phyloP scores from a whole-genome alignment of 768 basidiomycete species.

The Pulveroboletus sp. region DNA sequence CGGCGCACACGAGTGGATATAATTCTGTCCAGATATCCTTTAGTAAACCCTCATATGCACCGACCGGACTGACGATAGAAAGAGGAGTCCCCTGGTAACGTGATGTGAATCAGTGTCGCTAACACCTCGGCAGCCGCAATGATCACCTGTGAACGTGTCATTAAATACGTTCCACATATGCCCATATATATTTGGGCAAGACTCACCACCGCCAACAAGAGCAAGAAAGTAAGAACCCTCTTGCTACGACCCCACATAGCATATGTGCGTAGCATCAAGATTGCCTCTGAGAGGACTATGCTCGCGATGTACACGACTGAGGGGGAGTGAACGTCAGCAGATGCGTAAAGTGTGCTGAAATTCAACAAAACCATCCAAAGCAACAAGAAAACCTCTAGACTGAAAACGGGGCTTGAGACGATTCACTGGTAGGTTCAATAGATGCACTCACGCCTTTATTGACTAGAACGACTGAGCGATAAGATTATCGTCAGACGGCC shows the following conservation, averaged over 20 bases:
- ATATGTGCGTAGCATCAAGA: slow-evolving; percentile 24
- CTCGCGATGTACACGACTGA: slow-evolving; percentile 10
- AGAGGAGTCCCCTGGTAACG: slow-evolving; percentile 12
- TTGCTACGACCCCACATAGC: slow-evolving; percentile 19
- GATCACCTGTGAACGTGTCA: slow-evolving; percentile 2
- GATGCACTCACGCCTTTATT: not conserved
- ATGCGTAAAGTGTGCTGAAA: not conserved
- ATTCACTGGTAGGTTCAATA: not conserved
- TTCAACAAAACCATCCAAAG: slow-evolving; percentile 10
- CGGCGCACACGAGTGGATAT: slow-evolving; percentile 10
- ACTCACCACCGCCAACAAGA: slow-evolving; percentile 13
- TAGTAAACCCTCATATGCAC: not conserved
- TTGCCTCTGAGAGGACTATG: slow-evolving; percentile 8
- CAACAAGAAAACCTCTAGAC: slow-evolving; percentile 15
- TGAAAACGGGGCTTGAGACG: slow-evolving; percentile 1
- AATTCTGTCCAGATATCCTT: slow-evolving; percentile 5
- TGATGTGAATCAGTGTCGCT: not conserved
- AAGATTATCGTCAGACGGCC: not conserved
- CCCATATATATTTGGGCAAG: not conserved
- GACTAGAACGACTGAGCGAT: slow-evolving; percentile 6
- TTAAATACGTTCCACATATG: not conserved
- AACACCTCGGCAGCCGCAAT: slow-evolving; percentile 9
- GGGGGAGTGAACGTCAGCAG: not conserved
- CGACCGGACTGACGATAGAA: slow-evolving; percentile 13
- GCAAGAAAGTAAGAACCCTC: slow-evolving; percentile 14